These are phyloP conservation scores for Pulveroboletus ravenelii DNA, from an alignment of 768 basidiomycete species.

Conservation along the genomic window DNA sequence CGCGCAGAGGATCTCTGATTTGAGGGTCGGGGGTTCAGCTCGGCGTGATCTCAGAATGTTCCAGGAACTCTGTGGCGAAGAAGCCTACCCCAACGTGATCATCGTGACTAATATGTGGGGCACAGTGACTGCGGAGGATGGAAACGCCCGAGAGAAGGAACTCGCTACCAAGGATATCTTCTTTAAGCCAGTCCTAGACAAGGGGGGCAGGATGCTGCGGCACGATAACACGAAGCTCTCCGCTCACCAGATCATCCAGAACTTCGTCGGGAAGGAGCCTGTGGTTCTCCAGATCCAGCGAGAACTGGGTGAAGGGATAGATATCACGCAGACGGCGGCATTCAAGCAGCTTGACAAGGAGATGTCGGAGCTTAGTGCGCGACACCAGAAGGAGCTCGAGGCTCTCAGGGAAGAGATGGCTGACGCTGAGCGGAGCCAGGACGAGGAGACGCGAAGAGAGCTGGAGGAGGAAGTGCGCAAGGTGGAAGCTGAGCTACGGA, in stretches of 20 bases:
- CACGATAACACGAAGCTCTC: slow-evolving; percentile 41
- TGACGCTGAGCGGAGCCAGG: slow-evolving; percentile 40
- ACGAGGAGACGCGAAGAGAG: slow-evolving; percentile 45
- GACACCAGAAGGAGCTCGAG: slow-evolving; percentile 44
- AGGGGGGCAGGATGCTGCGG: slow-evolving; percentile 40
- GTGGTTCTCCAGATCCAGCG: slow-evolving; percentile 48
- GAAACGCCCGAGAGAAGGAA: slow-evolving; percentile 41
- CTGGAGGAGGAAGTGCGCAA: slow-evolving; percentile 37
- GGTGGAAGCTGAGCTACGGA: slow-evolving; percentile 27
- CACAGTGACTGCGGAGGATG: slow-evolving; percentile 33
- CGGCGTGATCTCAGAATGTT: slow-evolving; percentile 49
- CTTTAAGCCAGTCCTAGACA: slow-evolving; percentile 48
- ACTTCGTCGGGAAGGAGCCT: slow-evolving; percentile 38
- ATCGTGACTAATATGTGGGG: slow-evolving; percentile 55
- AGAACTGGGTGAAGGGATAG: slow-evolving; percentile 45
- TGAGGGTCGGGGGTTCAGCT: slow-evolving; percentile 45
- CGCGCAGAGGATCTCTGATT: slow-evolving; percentile 48
- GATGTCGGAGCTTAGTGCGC: slow-evolving; percentile 41
- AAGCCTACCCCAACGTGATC: slow-evolving; percentile 45
- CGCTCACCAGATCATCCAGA: slow-evolving; percentile 41
- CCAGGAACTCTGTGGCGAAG: slow-evolving; percentile 48
- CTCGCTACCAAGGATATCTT: slow-evolving; percentile 38
- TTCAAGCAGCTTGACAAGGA: slow-evolving; percentile 49
- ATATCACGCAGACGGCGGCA: slow-evolving; percentile 51
- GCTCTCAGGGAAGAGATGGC: slow-evolving; percentile 44